These are phyloP conservation scores for Arxiozyma slooffiae DNA, from an alignment of 1,139 yeast genomes.

Conservation along the genomic window DNA sequence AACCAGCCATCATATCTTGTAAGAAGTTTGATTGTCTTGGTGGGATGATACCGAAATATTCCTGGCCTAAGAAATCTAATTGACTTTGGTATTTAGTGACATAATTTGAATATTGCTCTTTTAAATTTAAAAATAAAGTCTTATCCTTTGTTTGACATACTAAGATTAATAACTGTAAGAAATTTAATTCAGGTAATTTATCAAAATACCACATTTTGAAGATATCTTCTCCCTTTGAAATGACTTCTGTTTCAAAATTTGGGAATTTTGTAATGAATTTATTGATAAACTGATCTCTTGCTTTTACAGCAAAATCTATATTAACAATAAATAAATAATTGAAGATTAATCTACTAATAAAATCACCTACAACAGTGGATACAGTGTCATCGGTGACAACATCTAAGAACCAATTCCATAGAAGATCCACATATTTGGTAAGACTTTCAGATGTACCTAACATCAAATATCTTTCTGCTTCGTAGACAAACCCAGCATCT, in stretches of 20 bases:
- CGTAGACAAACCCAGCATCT: conserved; percentile 33
- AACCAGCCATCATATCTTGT: conserved; percentile 79
- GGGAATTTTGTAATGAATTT: conserved; percentile 32
- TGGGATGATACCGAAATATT: conserved; percentile 49
- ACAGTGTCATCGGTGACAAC: conserved; percentile 23
- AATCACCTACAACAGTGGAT: conserved; percentile 39
- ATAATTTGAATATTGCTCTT: conserved; percentile 39
- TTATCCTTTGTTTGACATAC: conserved; percentile 48
- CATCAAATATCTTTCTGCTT: conserved; percentile 53
- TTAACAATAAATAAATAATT: conserved; percentile 61
- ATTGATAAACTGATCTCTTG: conserved; percentile 29
- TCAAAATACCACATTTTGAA: conserved; percentile 27
- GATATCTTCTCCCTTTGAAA: conserved; percentile 17
- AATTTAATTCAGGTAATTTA: conserved; percentile 43
- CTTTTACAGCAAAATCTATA: conserved; percentile 45
- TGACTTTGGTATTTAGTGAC: conserved; percentile 35
- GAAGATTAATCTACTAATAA: conserved; percentile 52
- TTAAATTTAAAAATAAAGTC: conserved; percentile 44
- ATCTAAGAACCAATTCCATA: conserved; percentile 46
- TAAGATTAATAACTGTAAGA: conserved; percentile 57
- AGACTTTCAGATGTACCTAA: conserved; percentile 59
- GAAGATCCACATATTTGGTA: conserved; percentile 41
- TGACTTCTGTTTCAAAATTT: conserved; percentile 10
- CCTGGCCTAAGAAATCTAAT: conserved; percentile 44
- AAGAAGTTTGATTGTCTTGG: conserved; percentile 57